Base-by-base conservation (phyloP, 2,329 filamentous ascomycete species). In the Trichoderma afroharzianum region DNA sequence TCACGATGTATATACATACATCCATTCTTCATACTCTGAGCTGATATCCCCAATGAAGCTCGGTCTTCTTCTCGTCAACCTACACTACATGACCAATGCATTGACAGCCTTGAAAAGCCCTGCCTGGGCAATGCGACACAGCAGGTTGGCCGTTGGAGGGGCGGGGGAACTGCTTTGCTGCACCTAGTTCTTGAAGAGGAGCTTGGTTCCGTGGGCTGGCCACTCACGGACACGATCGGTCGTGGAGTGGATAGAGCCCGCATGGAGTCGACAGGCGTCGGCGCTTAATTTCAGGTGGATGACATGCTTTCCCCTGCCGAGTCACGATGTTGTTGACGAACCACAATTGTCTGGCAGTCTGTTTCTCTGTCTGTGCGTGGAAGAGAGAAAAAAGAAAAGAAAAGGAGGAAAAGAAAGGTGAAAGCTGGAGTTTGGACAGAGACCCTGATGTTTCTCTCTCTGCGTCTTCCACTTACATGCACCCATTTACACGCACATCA, bases 201-300 rank as follows among this genome's bases (percentile, higher is more conserved):
- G 66, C 50, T 66, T 72, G 50, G 18, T 21, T 28, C 39, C 30
- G 32, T 26, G 59, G 59, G 43, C 50, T 43, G 68, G 63, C 74
- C 74, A 76, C 70, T 75, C 70, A 76, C 36, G 68, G 63, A 47
- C 68, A 33, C 36, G 36, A 68, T 68, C 30, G 64, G 62, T 47
- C 28, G 63, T 36, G 47, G 63, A 72, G 76, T 76, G 76, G 75
- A 76, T 76, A 75, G 79, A 82, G 82, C 81, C 82, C 85, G 85
- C 85, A 86, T 80, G 79, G 81, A 80, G 78, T 77, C 79, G 82
- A 84, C 85, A 86, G 83, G 83, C 82, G 80, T 84, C 83, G 85
- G 87, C 87, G 87, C 87, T 88, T 88, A 88, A 81, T 78, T 78
- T 79, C 78, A 79, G 75, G 80, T 78, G 78, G 82, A 74, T 75